Conservation (phyloP, 306 rosid species). For the Inga laurina region DNA sequence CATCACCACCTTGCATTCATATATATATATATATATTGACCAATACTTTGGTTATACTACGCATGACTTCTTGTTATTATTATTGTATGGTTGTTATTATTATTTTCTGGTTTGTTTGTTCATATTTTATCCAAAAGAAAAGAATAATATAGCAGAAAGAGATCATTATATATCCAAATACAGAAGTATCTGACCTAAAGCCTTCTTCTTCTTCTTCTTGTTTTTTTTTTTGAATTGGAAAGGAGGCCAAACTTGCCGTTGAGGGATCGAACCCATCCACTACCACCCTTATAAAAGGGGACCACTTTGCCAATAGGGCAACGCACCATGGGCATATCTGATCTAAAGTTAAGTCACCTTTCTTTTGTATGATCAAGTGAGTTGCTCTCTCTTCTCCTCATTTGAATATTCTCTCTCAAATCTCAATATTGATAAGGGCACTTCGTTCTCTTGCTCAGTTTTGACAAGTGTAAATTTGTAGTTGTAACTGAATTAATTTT, state of each 20-base stretch:
- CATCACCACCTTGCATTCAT: not conserved
- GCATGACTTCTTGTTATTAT: not conserved
- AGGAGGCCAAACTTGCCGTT: too few relatives aligned
- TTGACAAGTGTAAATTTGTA: too few relatives aligned
- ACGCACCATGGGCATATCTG: too few relatives aligned
- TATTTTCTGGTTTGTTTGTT: not conserved
- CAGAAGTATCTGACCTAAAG: not conserved
- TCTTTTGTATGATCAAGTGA: conserved; percentile 38
- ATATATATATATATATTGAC: not conserved
- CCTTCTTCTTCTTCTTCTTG: too few relatives aligned
- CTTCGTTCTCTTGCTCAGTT: conserved; percentile 14
- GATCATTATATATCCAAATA: not conserved
- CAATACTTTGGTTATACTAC: not conserved
- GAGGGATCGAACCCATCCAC: too few relatives aligned
- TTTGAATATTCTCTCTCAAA: conserved; percentile 33
- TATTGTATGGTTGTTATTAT: not conserved
- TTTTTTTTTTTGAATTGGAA: too few relatives aligned
- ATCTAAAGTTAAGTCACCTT: not conserved
- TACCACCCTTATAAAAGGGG: too few relatives aligned
- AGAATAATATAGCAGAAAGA: not conserved
- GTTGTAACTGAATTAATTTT: too few relatives aligned
- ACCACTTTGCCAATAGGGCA: too few relatives aligned
- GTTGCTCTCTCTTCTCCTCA: conserved; percentile 36
- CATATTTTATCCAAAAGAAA: not conserved
- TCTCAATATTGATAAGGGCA: not conserved